Percentiles rank a stretch among this genome's conserved stretches.
Conservation (phyloP, 768 basidiomycete species). For the Trametes coccinea region DNA sequence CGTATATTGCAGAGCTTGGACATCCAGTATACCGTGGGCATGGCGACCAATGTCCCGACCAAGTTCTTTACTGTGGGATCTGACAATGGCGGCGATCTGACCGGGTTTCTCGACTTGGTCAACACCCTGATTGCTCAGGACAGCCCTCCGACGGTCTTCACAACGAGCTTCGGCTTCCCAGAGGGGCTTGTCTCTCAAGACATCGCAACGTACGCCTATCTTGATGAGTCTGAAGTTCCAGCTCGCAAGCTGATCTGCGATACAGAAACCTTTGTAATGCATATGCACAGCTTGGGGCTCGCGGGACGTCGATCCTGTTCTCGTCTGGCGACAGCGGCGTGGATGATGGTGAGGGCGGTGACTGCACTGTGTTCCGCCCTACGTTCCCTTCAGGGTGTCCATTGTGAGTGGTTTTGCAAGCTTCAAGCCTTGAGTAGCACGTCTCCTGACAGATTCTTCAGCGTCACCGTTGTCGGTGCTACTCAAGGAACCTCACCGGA, state of each 20-base stretch:
- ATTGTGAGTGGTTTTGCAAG: constrained; percentile 23
- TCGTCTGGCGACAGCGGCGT: constrained; percentile 39
- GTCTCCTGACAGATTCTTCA: not conserved
- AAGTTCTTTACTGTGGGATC: constrained; percentile 17
- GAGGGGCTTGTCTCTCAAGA: constrained; percentile 24
- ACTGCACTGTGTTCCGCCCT: constrained; percentile 34
- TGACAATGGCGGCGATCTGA: constrained; percentile 28
- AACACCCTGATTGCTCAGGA: constrained; percentile 27
- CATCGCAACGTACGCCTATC: constrained; percentile 34
- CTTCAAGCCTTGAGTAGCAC: not conserved
- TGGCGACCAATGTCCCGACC: constrained; percentile 20
- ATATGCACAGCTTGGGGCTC: constrained; percentile 35
- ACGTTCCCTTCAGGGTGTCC: constrained; percentile 39
- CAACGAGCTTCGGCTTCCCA: constrained; percentile 44
- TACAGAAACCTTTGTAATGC: constrained; percentile 34
- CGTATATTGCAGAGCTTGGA: constrained; percentile 14
- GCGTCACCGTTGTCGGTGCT: constrained; percentile 38
- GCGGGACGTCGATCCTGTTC: constrained; percentile 37
- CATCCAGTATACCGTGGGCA: constrained; percentile 23
- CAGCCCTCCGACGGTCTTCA: constrained; percentile 31
- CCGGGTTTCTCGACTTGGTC: constrained; percentile 35
- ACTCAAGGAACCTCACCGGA: constrained; percentile 35
- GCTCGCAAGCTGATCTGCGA: constrained; percentile 43
- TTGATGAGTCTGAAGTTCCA: constrained; percentile 40
- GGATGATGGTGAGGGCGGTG: constrained; percentile 26